These are phyloP conservation scores for Cladophialophora psammophila DNA, from an alignment of 2,329 filamentous ascomycete species.

Conservation along the genomic window DNA sequence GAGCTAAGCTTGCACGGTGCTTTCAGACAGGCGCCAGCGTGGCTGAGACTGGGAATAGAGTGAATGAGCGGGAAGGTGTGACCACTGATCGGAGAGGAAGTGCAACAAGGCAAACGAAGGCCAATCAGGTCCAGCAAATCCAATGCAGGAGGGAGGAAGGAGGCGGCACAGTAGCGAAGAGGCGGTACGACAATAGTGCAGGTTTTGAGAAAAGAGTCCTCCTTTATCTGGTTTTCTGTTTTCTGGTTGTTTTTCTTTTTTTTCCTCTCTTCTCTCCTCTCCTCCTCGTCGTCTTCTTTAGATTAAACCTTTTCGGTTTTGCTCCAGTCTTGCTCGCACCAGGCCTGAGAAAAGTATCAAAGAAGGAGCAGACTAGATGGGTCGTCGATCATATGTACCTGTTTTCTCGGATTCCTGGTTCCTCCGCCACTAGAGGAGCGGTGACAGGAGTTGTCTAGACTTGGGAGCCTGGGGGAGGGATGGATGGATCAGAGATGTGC, in stretches of 20 bases:
- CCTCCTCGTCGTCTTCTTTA: not conserved
- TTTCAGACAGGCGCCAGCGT: conserved; percentile 21
- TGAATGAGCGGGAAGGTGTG: conserved; percentile 30
- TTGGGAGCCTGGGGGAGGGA: not conserved
- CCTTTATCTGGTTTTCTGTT: conserved; percentile 3
- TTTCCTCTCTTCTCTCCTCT: not conserved
- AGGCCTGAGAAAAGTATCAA: not conserved
- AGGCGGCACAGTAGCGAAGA: conserved; percentile 21
- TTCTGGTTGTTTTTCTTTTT: too few relatives aligned
- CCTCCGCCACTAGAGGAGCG: conserved; percentile 12
- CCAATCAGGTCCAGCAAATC: conserved; percentile 27
- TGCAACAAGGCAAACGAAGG: conserved; percentile 20
- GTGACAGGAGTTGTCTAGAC: conserved; percentile 1
- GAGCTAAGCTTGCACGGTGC: conserved; percentile 14
- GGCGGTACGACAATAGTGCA: conserved; percentile 26
- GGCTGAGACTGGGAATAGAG: conserved; percentile 28
- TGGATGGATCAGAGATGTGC: not conserved
- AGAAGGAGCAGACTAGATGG: not conserved
- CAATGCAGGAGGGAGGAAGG: conserved; percentile 17
- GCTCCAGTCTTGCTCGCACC: not conserved
- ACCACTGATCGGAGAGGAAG: conserved; percentile 26
- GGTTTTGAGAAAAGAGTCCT: conserved; percentile 11
- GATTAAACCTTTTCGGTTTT: conserved; percentile 10
- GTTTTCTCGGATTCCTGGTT: not conserved
- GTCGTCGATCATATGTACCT: conserved; percentile 21